phyloP scores from a whole-genome alignment of 2,329 filamentous ascomycete species.

The Sarocladium oryzae region DNA sequence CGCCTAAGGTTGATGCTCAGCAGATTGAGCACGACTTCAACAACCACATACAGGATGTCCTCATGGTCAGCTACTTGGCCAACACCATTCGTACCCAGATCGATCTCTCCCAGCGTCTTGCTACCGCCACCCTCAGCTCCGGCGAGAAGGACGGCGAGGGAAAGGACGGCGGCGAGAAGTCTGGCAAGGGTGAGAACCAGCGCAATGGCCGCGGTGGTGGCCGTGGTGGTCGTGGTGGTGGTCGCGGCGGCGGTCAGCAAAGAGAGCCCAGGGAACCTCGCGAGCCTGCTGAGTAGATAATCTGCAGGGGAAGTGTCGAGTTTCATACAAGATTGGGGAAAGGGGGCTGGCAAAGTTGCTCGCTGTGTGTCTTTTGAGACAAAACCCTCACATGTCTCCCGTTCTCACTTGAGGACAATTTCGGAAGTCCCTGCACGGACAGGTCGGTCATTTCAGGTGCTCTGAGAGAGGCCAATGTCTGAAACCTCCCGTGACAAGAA shows the following conservation, averaged over 20 bases:
- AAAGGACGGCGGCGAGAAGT: constrained; percentile 39
- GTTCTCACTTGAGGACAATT: neutral
- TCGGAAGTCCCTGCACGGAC: neutral
- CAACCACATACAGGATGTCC: constrained; percentile 98
- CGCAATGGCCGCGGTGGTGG: constrained; percentile 36
- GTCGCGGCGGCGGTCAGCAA: constrained; percentile 44
- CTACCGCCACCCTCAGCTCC: constrained; percentile 61
- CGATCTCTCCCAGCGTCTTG: constrained; percentile 91
- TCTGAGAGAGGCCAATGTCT: neutral
- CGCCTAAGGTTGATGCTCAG: constrained; percentile 85
- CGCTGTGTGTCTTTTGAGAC: neutral
- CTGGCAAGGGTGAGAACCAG: constrained; percentile 30
- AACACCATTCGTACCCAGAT: constrained; percentile 99
- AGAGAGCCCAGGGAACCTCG: constrained; percentile 40
- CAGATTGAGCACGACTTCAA: constrained; percentile 98
- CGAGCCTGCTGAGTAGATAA: constrained; percentile 30
- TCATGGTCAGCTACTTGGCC: constrained; percentile 95
- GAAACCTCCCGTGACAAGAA: neutral
- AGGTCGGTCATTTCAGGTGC: neutral
- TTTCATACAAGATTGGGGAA: constrained; percentile 10
- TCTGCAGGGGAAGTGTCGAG: constrained; percentile 4
- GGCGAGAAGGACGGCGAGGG: constrained; percentile 44
- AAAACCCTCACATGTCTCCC: neutral
- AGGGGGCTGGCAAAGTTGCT: constrained; percentile 7
- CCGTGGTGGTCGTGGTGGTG: constrained; percentile 45